Evolutionary conservation across 2,329 filamentous ascomycete species (phyloP).

Genomic region (Microcyclospora tardicrescens): DNA sequence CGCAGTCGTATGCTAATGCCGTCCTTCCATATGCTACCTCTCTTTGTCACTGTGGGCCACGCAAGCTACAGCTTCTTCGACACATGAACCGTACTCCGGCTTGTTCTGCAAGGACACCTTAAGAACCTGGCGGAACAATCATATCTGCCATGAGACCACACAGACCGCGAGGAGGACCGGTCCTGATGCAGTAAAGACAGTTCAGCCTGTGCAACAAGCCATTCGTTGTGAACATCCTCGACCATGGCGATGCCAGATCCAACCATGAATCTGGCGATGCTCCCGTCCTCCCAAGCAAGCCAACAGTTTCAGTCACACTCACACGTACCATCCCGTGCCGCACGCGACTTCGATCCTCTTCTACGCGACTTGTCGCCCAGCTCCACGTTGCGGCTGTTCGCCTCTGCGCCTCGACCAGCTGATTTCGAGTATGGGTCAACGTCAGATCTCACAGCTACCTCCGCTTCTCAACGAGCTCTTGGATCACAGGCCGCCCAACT

Average conservation of each 20-base stretch:
- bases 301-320: conserved; percentile 16
- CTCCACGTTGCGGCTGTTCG: conserved; percentile 48
- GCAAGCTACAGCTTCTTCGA: too few relatives aligned
- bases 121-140: too few relatives aligned
- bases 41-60: too few relatives aligned
- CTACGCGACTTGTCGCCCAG: conserved; percentile 49
- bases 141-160: too few relatives aligned
- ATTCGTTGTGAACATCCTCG: neutral
- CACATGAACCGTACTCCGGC: too few relatives aligned
- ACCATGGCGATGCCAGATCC: conserved; percentile 16
- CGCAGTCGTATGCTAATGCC: too few relatives aligned
- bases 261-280: conserved; percentile 17
- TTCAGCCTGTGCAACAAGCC: too few relatives aligned
- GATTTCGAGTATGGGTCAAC: conserved; percentile 11
- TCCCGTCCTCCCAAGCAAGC: conserved; percentile 7
- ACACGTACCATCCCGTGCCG: conserved; percentile 17
- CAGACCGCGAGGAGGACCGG: too few relatives aligned
- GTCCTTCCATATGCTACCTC: too few relatives aligned
- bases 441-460: conserved; percentile 27
- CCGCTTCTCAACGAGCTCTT: conserved; percentile 55
- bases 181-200: too few relatives aligned
- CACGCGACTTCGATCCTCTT: conserved; percentile 28
- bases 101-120: too few relatives aligned
- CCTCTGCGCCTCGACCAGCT: conserved; percentile 45
- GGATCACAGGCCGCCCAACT: conserved; percentile 57